These are phyloP conservation scores for Fusarium verrucosum DNA, from an alignment of 2,329 filamentous ascomycete species.

Conservation along the genomic window DNA sequence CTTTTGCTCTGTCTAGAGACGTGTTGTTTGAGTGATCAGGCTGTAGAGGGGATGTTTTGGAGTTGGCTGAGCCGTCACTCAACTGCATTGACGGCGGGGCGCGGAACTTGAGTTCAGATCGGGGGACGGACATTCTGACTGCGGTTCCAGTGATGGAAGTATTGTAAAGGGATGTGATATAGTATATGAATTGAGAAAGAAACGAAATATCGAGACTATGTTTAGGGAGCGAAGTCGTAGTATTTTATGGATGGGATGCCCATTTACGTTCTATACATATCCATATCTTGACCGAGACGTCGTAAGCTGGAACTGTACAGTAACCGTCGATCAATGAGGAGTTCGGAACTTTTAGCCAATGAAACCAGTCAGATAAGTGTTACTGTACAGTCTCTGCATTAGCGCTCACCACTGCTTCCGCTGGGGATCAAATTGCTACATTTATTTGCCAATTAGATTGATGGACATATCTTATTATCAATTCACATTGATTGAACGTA, in stretches of 20 bases:
- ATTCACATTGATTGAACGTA: neutral
- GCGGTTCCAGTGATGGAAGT: neutral
- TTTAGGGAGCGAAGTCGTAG: fast-evolving
- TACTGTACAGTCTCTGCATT: constrained; percentile 27
- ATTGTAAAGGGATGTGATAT: neutral
- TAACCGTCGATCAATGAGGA: constrained; percentile 1
- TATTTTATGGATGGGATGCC: neutral
- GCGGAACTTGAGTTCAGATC: constrained; percentile 15
- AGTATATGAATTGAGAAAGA: neutral
- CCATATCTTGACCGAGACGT: too few species aligned
- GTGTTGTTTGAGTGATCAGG: fast-evolving
- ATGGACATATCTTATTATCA: neutral
- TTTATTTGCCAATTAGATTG: too few species aligned
- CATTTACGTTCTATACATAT: too few species aligned
- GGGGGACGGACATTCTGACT: constrained; percentile 4
- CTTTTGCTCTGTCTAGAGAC: neutral
- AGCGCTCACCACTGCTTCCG: neutral
- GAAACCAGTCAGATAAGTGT: neutral
- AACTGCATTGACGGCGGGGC: constrained; percentile 17
- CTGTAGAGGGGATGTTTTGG: neutral
- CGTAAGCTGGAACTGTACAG: constrained; percentile 8
- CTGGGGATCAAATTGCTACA: too few species aligned
- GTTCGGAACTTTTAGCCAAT: neutral
- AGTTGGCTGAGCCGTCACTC: constrained; percentile 5
- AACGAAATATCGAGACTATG: neutral